Evolutionary conservation across 805 yeast species (phyloP), one percentile per base, ranked within the genome.

Genomic region (Cyberlindnera bimundalis): DNA sequence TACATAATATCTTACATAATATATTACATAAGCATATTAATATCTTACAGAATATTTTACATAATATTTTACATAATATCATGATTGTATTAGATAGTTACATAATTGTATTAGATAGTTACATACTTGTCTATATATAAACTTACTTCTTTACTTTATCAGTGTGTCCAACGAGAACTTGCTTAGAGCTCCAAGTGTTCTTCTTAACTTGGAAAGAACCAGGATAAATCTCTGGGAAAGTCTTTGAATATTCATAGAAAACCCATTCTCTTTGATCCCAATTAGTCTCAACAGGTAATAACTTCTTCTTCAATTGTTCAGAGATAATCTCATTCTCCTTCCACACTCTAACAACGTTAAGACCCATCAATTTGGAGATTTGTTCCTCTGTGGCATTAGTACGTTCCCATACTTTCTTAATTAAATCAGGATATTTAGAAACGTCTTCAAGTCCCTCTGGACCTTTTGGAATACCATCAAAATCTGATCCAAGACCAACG

Each of bases 361-460:
- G 53, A 0, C 78, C 78, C 71, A 71, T 69, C 10, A 73, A 46
- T 41, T 63, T 63, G 8, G 60, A 48, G 17, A 73, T 65, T 29
- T 73, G 65, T n/a, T 64, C 70, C 31, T 73, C 76, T 1, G 68
- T 53, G 2, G 78, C 78, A 23, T 63, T 63, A 5, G 58, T 51
- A 10, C 46, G 54, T 35, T 58, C 54, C 61, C 60, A 55, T 14
- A 61, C 50, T 27, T 47, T 55, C 40, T 62, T 64, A 21, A 74
- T 51, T 37, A 75, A 54, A 29, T 71, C 76, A 0, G 79, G 79
- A 47, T 74, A 75, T 50, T 74, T 75, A 11, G 78, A 71, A 1
- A 73, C 78, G 48, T 75, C 78, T 50, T 74, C 78, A n/a, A 75
- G 53, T 0, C 78, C 79, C 14, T 43, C 50, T 6, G 79, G 79